These are phyloP conservation scores for Apiospora arundinis DNA, from an alignment of 2,329 filamentous ascomycete species.

Conservation along the genomic window DNA sequence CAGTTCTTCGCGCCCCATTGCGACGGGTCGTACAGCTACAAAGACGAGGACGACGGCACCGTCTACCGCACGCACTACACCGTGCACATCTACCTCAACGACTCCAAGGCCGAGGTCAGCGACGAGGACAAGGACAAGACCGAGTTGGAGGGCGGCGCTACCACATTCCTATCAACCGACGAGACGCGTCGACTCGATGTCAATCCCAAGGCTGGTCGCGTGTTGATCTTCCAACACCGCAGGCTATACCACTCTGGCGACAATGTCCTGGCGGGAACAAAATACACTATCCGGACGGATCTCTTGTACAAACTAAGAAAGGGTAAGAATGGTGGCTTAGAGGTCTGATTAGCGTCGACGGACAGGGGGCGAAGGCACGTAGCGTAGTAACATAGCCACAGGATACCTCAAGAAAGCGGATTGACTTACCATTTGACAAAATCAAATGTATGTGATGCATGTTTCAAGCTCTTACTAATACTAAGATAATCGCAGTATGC, in stretches of 20 bases:
- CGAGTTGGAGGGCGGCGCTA: conserved; percentile 59
- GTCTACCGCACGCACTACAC: conserved; percentile 57
- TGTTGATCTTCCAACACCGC: conserved; percentile 65
- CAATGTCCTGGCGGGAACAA: conserved; percentile 55
- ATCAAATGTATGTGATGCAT: neutral
- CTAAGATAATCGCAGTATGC: too few species aligned
- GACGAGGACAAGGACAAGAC: conserved; percentile 24
- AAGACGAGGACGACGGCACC: conserved; percentile 48
- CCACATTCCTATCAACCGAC: conserved; percentile 57
- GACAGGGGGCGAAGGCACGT: neutral
- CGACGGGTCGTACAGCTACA: conserved; percentile 67
- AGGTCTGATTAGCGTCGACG: neutral
- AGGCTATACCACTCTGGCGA: conserved; percentile 60
- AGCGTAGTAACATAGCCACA: neutral
- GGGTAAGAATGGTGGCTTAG: neutral
- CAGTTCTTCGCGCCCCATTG: conserved; percentile 78
- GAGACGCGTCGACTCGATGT: conserved; percentile 55
- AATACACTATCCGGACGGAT: conserved; percentile 64
- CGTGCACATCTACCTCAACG: conserved; percentile 61
- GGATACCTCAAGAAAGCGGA: neutral
- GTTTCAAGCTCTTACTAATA: too few species aligned
- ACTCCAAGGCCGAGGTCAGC: conserved; percentile 50
- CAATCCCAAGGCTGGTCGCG: conserved; percentile 61
- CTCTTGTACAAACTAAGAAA: conserved; percentile 52
- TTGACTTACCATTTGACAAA: neutral